Evolutionary conservation across 768 basidiomycete genomes (phyloP).

Genomic region (Saitozyma podzolica): DNA sequence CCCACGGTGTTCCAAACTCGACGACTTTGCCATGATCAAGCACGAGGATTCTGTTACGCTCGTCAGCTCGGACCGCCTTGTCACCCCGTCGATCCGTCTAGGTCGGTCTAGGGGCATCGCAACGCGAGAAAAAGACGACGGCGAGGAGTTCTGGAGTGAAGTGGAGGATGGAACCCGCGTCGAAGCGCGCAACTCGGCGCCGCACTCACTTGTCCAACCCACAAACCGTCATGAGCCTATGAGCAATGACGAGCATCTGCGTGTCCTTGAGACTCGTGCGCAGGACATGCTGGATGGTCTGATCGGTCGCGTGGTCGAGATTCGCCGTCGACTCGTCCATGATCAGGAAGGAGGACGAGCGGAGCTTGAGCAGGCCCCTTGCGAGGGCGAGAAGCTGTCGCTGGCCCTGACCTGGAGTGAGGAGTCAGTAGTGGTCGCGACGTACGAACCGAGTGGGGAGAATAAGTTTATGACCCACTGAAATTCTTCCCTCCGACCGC

Average conservation of each 20-base stretch:
- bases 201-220: constrained; percentile 59
- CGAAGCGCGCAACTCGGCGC: neutral
- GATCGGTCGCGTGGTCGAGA: constrained; percentile 62
- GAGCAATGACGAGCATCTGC: constrained; percentile 64
- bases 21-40: constrained; percentile 56
- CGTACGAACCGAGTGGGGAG: neutral
- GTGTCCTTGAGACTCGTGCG: constrained; percentile 56
- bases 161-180: neutral
- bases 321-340: constrained; percentile 61
- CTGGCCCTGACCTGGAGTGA: constrained; percentile 55
- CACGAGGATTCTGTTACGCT: constrained; percentile 55
- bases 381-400: constrained; percentile 65
- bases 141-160: neutral
- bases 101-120: no score
- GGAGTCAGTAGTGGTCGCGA: neutral
- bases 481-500: constrained; percentile 55
- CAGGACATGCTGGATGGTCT: constrained; percentile 62
- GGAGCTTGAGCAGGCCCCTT: constrained; percentile 56
- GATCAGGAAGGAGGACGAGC: constrained; percentile 61
- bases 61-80: neutral
- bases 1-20: constrained; percentile 50
- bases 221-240: constrained; percentile 60
- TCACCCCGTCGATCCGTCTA: no score
- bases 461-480: constrained; percentile 50
- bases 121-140: no score